Conservation (phyloP, 2,329 filamentous ascomycete genomes). For the Cladophialophora bantiana region DNA sequence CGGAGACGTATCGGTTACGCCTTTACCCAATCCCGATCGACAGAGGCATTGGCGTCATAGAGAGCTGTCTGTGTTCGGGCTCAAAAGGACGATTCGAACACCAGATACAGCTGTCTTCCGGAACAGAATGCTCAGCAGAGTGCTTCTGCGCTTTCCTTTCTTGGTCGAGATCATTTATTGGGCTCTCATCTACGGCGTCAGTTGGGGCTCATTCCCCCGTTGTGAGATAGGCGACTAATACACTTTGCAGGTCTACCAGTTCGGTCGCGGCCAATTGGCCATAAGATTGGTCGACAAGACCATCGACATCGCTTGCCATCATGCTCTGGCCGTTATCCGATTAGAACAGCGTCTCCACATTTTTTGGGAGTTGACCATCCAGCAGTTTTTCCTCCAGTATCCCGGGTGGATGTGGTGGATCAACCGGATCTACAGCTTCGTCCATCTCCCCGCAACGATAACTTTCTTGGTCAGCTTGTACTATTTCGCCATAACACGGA, state of each 20-base stretch:
- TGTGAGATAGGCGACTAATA: slow-evolving; percentile 3
- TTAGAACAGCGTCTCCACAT: slow-evolving; percentile 48
- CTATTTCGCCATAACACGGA: slow-evolving; percentile 49
- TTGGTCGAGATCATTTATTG: slow-evolving; percentile 76
- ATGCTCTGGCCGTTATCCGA: slow-evolving; percentile 52
- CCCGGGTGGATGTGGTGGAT: slow-evolving; percentile 49
- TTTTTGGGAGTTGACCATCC: slow-evolving; percentile 50
- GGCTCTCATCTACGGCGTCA: slow-evolving; percentile 62
- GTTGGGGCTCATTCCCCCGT: slow-evolving; percentile 30
- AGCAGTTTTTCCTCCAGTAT: slow-evolving; percentile 50
- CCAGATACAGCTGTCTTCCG: slow-evolving; percentile 68
- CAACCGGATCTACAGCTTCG: slow-evolving; percentile 55
- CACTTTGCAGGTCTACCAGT: slow-evolving; percentile 26
- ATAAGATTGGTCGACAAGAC: slow-evolving; percentile 41
- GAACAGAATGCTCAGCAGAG: slow-evolving; percentile 19
- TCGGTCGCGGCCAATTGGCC: slow-evolving; percentile 30
- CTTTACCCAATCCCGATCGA: not conserved
- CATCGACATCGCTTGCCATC: slow-evolving; percentile 49
- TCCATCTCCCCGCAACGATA: slow-evolving; percentile 56
- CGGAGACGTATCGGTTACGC: not conserved
- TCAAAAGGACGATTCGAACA: slow-evolving; percentile 58
- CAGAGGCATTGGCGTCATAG: slow-evolving; percentile 58
- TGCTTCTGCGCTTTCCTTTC: slow-evolving; percentile 61
- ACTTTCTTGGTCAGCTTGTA: slow-evolving; percentile 59
- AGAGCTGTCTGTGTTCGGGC: slow-evolving; percentile 54